These are phyloP conservation scores for Aspergillus transmontanensis DNA, from an alignment of 2,329 filamentous ascomycete genomes.

Conservation along the genomic window DNA sequence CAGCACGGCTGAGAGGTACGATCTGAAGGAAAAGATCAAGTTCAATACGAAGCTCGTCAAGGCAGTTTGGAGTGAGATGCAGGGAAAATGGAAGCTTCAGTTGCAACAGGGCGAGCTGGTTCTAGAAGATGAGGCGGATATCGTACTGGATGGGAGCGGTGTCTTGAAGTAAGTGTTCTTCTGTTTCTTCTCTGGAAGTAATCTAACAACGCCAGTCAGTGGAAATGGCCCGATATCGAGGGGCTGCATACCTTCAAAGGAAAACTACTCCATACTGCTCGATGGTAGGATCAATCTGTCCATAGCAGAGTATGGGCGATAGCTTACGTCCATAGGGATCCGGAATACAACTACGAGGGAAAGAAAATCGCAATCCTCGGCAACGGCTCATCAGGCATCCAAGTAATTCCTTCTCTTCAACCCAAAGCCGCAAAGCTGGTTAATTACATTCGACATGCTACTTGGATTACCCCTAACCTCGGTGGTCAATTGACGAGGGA, in stretches of 20 bases:
- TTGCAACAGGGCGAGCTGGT: constrained; percentile 13
- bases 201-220: constrained; percentile 17
- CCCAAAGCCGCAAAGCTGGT: constrained; percentile 22
- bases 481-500: constrained; percentile 25
- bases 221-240: constrained; percentile 25
- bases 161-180: constrained; percentile 23
- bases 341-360: constrained; percentile 20
- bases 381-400: constrained; percentile 35
- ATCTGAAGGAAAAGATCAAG: constrained; percentile 41
- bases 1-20: constrained; percentile 40
- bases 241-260: constrained; percentile 35
- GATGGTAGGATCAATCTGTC: constrained; percentile 25
- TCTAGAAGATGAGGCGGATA: constrained; percentile 26
- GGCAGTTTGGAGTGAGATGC: constrained; percentile 40
- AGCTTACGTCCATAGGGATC: constrained; percentile 26
- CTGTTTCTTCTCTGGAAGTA: background rate
- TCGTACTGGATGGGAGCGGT: constrained; percentile 32
- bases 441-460: constrained; percentile 33
- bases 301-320: no score
- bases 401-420: constrained; percentile 25
- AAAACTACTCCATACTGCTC: constrained; percentile 39
- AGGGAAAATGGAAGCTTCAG: constrained; percentile 23
- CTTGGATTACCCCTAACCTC: constrained; percentile 30
- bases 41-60: constrained; percentile 39
- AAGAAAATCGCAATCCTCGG: constrained; percentile 38